Conservation (phyloP, 2,329 filamentous ascomycete genomes). For the Ceratocystis diversiconidia region DNA sequence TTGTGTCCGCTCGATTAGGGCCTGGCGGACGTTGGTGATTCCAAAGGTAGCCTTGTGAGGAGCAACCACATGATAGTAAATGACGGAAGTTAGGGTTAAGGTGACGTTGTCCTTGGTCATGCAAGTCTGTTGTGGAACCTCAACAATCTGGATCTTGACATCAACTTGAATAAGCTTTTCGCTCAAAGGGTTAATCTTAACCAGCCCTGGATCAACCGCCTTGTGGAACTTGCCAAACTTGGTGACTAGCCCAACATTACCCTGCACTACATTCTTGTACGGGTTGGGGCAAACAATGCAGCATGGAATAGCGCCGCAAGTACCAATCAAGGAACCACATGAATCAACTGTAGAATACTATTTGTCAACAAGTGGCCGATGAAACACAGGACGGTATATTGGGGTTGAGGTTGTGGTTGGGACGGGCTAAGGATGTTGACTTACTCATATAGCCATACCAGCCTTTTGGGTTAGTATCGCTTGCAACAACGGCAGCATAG, state of each 20-base stretch:
- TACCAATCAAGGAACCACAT: conserved; percentile 62
- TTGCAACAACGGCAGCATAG: conserved; percentile 52
- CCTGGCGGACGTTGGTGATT: conserved; percentile 85
- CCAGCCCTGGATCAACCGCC: conserved; percentile 88
- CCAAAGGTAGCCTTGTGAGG: conserved; percentile 97
- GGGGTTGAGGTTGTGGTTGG: not conserved
- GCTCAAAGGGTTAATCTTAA: conserved; percentile 92
- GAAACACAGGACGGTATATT: not conserved
- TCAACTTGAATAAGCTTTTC: conserved; percentile 85
- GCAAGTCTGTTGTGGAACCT: conserved; percentile 91
- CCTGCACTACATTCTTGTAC: conserved; percentile 82
- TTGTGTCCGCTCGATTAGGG: conserved; percentile 94
- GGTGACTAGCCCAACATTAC: conserved; percentile 87
- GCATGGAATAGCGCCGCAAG: conserved; percentile 75
- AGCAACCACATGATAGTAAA: conserved; percentile 95
- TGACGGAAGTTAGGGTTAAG: conserved; percentile 83
- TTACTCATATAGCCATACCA: conserved; percentile 84
- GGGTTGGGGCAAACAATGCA: conserved; percentile 88
- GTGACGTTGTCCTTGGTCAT: conserved; percentile 99
- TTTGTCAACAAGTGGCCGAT: not conserved
- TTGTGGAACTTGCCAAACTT: conserved; percentile 92
- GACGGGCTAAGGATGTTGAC: conserved; percentile 24
- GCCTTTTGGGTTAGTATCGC: conserved; percentile 57
- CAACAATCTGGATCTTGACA: conserved; percentile 97
- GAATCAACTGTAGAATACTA: conserved; percentile 43